Evolutionary conservation across 73 alveolate species (phyloP), one percentile per base, ranked within the genome.

Genomic region (Paraurostyla sp.): DNA sequence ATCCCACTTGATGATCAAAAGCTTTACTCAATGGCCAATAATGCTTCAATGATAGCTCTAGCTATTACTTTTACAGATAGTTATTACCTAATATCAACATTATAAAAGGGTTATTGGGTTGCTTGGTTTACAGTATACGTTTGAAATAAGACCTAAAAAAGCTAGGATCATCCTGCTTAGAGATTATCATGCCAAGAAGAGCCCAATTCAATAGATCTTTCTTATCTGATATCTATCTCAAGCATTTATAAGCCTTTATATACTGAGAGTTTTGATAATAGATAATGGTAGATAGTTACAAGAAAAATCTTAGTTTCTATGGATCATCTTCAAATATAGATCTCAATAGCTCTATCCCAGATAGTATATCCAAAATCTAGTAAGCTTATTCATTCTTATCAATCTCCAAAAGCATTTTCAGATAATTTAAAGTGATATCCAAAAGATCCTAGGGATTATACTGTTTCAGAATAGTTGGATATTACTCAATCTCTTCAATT

Each of bases 1-100:
- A 48, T 11, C 80, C 78, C 49, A 13, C 23, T 32, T 50, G 49
- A 32, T 25, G 35, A 48, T 51, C 52, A 33, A 32, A 51, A 40
- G 65, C 11, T 27, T 49, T 51, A 27, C 32, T 16, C 60, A 78
- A 46, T 11, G 33, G 78, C 89, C 89, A 78, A 32, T 52, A 52
- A 35, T 78, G 76, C 42, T 52, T 40, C 6, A 52, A 23, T 2
- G 89, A 76, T 4, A 54, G 50, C 4, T 78, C 89, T 27, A 51
- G 6, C 32, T 78, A 60, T 40, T 51, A 38, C 60, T 49, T 78
- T 54, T 78, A 54, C 25, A 51, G 22, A 52, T 43, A 78, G 50
- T 78, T 49, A 54, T 78, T 78, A 4, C 80, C 89, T 7, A 78
- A 35, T 23, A 78, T 78, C 80, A 78, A 29, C 46, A 78, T 18